phyloP scores from a whole-genome alignment of 495 filamentous ascomycete genomes.

The Cenococcum geophilum region DNA sequence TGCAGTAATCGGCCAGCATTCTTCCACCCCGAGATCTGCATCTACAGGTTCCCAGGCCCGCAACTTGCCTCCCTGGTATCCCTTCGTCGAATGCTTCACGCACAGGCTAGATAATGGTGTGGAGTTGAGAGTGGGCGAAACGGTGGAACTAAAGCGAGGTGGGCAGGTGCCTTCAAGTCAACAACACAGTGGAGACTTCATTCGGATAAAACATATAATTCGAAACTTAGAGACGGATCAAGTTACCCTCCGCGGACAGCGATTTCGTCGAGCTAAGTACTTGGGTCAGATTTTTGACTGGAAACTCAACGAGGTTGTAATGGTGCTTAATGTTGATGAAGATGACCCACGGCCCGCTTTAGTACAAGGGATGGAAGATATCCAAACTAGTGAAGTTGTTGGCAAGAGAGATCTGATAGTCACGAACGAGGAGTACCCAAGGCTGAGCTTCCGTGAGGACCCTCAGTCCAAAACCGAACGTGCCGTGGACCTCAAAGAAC shows the following conservation, averaged over 20 bases:
- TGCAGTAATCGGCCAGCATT: neutral
- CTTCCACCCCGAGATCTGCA: neutral
- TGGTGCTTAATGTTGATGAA: slow-evolving; percentile 45
- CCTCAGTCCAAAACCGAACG: neutral
- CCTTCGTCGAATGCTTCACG: neutral
- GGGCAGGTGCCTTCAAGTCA: neutral
- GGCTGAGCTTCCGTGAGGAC: slow-evolving; percentile 33
- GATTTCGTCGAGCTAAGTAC: slow-evolving; percentile 25
- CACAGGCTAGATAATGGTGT: neutral
- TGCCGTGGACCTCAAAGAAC: slow-evolving; percentile 21
- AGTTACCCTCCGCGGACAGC: slow-evolving; percentile 22
- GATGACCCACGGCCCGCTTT: slow-evolving; percentile 39
- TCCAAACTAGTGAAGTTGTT: slow-evolving; percentile 37
- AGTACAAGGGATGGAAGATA: slow-evolving; percentile 44
- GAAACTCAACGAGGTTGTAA: slow-evolving; percentile 49
- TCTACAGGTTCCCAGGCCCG: neutral
- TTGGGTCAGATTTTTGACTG: slow-evolving; percentile 12
- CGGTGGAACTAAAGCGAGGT: slow-evolving; percentile 17
- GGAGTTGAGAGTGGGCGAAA: slow-evolving; percentile 6
- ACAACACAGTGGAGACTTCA: slow-evolving; percentile 27
- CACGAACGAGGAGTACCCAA: slow-evolving; percentile 48
- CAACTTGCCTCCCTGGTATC: neutral
- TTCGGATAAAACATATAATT: slow-evolving; percentile 26
- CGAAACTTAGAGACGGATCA: slow-evolving; percentile 13
- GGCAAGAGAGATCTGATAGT: slow-evolving; percentile 42